Evolutionary conservation across 352 stramenopile genomes (phyloP).

Genomic region (Thraustotheca clavata): DNA sequence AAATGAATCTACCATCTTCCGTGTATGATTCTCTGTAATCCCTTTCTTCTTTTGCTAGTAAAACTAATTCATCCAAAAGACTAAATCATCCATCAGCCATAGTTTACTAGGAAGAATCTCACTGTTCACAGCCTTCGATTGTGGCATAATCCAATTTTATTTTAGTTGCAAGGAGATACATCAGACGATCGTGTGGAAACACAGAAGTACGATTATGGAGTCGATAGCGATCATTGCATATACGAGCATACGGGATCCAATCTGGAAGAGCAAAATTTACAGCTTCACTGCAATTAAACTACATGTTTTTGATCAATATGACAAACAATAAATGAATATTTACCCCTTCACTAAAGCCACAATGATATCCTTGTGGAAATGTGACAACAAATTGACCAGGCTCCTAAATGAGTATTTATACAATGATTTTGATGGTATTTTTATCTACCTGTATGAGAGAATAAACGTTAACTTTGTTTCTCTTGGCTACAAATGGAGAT

Average conservation of each 20-base stretch:
- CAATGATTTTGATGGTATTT: constrained; percentile 43
- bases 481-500: background rate
- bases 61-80: background rate
- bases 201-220: constrained; percentile 53
- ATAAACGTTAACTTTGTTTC: background rate
- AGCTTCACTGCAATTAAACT: constrained; percentile 88
- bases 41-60: background rate
- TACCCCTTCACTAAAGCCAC: constrained; percentile 91
- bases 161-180: constrained; percentile 62
- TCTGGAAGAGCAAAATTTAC: constrained; percentile 82
- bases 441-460: constrained; percentile 8
- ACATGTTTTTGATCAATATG: background rate
- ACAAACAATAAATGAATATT: background rate
- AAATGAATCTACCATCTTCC: too few species aligned
- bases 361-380: constrained; percentile 95
- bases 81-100: background rate
- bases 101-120: constrained; percentile 41
- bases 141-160: constrained; percentile 59
- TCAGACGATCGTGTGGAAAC: constrained; percentile 75
- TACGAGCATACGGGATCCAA: constrained; percentile 74
- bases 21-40: too few species aligned
- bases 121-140: constrained; percentile 51
- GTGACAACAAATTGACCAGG: constrained; percentile 96
- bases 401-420: constrained; percentile 73
- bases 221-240: constrained; percentile 64